These are phyloP conservation scores for Bipolaris bicolor DNA, from an alignment of 2,329 filamentous ascomycete genomes.

Conservation along the genomic window DNA sequence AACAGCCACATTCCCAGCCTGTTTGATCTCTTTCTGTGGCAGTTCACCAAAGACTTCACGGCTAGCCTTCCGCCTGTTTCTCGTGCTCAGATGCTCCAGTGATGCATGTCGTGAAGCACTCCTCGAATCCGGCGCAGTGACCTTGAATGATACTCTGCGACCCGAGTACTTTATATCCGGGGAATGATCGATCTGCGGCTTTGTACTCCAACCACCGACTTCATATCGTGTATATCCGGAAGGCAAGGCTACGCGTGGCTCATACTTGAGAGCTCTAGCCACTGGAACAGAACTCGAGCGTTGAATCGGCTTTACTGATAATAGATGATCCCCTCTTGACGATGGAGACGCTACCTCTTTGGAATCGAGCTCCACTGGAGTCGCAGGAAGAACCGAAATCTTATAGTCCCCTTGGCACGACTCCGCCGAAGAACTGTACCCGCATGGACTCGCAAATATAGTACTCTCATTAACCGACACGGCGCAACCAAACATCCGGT, in stretches of 20 bases:
- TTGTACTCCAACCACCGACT: conserved; percentile 15
- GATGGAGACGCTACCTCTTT: conserved; percentile 16
- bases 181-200: conserved; percentile 9
- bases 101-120: conserved; percentile 27
- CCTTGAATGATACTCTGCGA: conserved; percentile 37
- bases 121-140: conserved; percentile 13
- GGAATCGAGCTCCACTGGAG: conserved; percentile 28
- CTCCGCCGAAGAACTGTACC: conserved; percentile 20
- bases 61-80: conserved; percentile 32
- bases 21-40: conserved; percentile 32
- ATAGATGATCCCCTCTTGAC: conserved; percentile 18
- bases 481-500: conserved; percentile 22
- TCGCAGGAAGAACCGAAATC: conserved; percentile 15
- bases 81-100: conserved; percentile 36
- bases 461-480: conserved; percentile 14
- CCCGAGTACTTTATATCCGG: conserved; percentile 31
- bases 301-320: conserved; percentile 16
- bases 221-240: conserved; percentile 17
- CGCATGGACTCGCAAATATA: conserved; percentile 4
- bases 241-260: conserved; percentile 11
- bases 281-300: conserved; percentile 26
- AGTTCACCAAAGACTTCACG: conserved; percentile 29
- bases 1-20: conserved; percentile 30
- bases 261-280: conserved; percentile 21
- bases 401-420: conserved; percentile 15